Conservation (phyloP, 306 rosid species). For the Casuarina equisetifolia region DNA sequence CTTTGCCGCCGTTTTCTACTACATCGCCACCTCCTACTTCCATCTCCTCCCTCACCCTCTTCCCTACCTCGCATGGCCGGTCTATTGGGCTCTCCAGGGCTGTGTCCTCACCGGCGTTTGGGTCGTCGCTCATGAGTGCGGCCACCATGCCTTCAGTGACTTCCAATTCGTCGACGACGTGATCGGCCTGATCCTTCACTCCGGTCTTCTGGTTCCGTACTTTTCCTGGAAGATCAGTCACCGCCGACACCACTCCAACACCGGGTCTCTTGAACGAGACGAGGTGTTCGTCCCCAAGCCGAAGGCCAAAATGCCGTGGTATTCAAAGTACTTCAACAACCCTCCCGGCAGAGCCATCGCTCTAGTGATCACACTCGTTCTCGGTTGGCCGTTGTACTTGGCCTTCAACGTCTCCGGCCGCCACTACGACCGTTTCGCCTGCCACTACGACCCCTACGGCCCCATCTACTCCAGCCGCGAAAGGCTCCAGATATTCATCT, state of each 20-base stretch:
- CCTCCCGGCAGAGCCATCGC: constrained; percentile 45
- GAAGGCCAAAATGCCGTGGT: constrained; percentile 44
- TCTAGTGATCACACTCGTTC: constrained; percentile 44
- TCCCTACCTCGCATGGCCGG: constrained; percentile 54
- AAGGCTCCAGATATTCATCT: constrained; percentile 42
- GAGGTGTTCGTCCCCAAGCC: constrained; percentile 76
- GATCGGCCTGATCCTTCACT: constrained; percentile 61
- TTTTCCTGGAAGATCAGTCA: constrained; percentile 81
- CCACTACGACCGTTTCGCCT: constrained; percentile 48
- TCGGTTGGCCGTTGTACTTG: constrained; percentile 78
- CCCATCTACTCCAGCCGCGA: constrained; percentile 59
- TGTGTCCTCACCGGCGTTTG: constrained; percentile 60
- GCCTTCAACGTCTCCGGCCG: constrained; percentile 64
- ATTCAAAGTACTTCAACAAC: constrained; percentile 50
- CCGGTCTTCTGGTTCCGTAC: constrained; percentile 60
- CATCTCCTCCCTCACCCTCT: constrained; percentile 49
- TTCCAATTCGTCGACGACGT: constrained; percentile 57
- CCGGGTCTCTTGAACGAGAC: constrained; percentile 61
- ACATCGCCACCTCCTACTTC: constrained; percentile 47
- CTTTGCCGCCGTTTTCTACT: constrained; percentile 28
- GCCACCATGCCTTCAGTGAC: constrained; percentile 80
- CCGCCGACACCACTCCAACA: constrained; percentile 77
- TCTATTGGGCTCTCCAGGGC: constrained; percentile 67
- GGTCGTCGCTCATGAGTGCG: constrained; percentile 88
- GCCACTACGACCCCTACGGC: constrained; percentile 67